Base-by-base conservation (phyloP, 306 rosid species). In the Fragaria ananassa region DNA sequence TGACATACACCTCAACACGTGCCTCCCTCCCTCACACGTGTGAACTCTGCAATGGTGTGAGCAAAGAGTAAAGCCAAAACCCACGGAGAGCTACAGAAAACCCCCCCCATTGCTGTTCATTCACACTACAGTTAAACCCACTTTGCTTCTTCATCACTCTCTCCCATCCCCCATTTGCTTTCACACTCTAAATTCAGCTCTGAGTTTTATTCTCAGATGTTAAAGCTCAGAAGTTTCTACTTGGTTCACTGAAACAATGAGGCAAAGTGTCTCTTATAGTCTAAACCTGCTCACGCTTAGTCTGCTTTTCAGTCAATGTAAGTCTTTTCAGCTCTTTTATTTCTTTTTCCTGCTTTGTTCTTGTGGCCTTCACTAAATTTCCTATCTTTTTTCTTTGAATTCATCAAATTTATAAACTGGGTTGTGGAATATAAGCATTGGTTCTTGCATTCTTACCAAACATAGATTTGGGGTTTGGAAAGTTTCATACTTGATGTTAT, bases 271-370 rank as follows among this genome's bases (percentile, higher is more conserved):
- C 72, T 81, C 74, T 63, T 53, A 13, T 71, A 18, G 71, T 75
- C 79, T 34, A 70, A 11, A 13, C 66, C 66, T 80, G 41, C 81
- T 84, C 73, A 83, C 51, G 10, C 76, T 80, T 75, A 37, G 79
- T 49, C 57, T 82, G 6, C 72, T 76, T 75, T 77, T 82, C 31
- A 74, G 81, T 73, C 77, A 81, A 34, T 49, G 88, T 88, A 81
- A 74, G 91, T 76, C 37, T 25, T 60, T 35, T 41, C 4, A 21
- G 70, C n/a, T 79, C 73, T 8, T 39, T 73, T 68, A 1, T 62
- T 18, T 49, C 34, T 14, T 34, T 51, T 29, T 51, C 75, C 81
- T 34, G 65, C 34, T 57, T 34, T 68, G 12, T 75, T 39, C 35
- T 12, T 35, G 61, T 19, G 19, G 25, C 6, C 73, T 29, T 18